Evolutionary conservation across 2,329 filamentous ascomycete genomes (phyloP).

Genomic region (Phialophora macrospora): DNA sequence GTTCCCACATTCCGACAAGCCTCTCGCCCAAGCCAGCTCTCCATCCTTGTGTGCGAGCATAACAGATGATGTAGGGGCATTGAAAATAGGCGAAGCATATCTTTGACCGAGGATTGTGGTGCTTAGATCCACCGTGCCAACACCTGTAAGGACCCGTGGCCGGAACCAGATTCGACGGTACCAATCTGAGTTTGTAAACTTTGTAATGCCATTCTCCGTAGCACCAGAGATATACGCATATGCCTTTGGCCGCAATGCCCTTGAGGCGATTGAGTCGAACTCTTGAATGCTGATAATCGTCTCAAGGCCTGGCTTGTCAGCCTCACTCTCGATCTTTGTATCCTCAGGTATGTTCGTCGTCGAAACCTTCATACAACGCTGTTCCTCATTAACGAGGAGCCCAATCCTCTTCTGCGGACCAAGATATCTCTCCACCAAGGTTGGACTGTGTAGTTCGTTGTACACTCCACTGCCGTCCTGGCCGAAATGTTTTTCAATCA

Average conservation of each 20-base stretch:
- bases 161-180: slow-evolving; percentile 54
- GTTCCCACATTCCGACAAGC: slow-evolving; percentile 1
- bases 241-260: slow-evolving; percentile 35
- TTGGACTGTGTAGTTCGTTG: slow-evolving; percentile 48
- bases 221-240: slow-evolving; percentile 40
- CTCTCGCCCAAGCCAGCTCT: slow-evolving; percentile 48
- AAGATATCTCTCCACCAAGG: slow-evolving; percentile 34
- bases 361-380: no score
- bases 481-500: slow-evolving; percentile 54
- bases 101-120: slow-evolving; percentile 40
- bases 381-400: slow-evolving; percentile 23
- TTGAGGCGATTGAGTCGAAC: slow-evolving; percentile 30
- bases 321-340: no score
- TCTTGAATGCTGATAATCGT: slow-evolving; percentile 11
- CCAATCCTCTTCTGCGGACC: slow-evolving; percentile 33
- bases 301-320: slow-evolving; percentile 31
- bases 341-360: no score
- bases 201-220: slow-evolving; percentile 30
- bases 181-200: slow-evolving; percentile 34
- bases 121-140: slow-evolving; percentile 44
- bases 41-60: slow-evolving; percentile 52
- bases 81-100: slow-evolving; percentile 34
- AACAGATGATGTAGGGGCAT: slow-evolving; percentile 43
- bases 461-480: slow-evolving; percentile 53
- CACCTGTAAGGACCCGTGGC: slow-evolving; percentile 51